These are phyloP conservation scores for Brettanomyces anomalus DNA, from an alignment of 805 yeast species.

Conservation along the genomic window DNA sequence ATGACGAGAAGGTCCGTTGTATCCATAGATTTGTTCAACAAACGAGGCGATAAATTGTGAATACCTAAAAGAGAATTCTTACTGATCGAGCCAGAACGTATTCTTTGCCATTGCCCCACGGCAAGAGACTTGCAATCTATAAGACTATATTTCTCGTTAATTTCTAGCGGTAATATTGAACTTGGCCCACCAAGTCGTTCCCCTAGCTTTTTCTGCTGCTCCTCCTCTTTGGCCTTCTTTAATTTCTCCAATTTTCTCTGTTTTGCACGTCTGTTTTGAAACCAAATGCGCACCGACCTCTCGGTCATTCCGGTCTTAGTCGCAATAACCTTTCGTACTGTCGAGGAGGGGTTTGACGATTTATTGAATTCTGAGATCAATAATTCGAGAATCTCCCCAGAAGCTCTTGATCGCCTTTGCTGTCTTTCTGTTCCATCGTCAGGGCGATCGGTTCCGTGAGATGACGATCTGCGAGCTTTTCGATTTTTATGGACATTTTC, in stretches of 20 bases:
- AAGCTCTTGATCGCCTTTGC: slow-evolving; percentile 27
- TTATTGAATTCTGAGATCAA: slow-evolving; percentile 59
- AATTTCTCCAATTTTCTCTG: slow-evolving; percentile 53
- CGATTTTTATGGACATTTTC: no score
- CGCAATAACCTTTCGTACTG: slow-evolving; percentile 60
- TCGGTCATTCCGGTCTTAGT: slow-evolving; percentile 74
- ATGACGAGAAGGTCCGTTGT: slow-evolving; percentile 66
- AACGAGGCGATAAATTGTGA: slow-evolving; percentile 58
- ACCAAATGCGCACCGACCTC: slow-evolving; percentile 87
- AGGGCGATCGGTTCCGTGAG: slow-evolving; percentile 1
- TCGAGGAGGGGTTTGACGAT: slow-evolving; percentile 71
- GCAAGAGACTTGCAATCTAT: slow-evolving; percentile 60
- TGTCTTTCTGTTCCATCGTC: slow-evolving; percentile 5
- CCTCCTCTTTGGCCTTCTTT: slow-evolving; percentile 20
- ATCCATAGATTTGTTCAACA: slow-evolving; percentile 54
- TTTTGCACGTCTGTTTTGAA: slow-evolving; percentile 81
- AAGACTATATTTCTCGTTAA: slow-evolving; percentile 57
- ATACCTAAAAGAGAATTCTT: slow-evolving; percentile 33
- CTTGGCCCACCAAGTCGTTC: slow-evolving; percentile 1
- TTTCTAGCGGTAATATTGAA: slow-evolving; percentile 35
- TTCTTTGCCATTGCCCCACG: slow-evolving; percentile 77
- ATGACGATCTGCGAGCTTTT: no score
- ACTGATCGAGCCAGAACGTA: slow-evolving; percentile 51
- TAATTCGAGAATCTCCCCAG: slow-evolving; percentile 64
- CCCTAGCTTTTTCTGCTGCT: background rate